Conservation (phyloP, 2,329 filamentous ascomycete genomes). For the Neoscytalidium dimidiatum region DNA sequence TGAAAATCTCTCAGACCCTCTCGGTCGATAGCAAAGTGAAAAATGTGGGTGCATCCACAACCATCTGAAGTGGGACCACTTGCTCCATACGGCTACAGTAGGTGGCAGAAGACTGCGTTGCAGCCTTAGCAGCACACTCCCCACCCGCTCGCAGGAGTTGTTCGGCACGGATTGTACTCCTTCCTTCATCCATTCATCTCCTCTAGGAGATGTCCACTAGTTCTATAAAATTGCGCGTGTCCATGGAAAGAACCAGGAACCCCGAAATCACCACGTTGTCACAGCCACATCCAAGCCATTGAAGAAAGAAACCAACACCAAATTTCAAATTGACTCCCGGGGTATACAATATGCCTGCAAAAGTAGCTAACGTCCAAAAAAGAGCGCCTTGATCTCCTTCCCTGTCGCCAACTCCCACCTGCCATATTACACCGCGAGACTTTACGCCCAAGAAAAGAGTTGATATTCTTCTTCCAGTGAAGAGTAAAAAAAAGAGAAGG, state of each 20-base stretch:
- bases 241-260: too few species aligned
- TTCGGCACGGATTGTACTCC: too few species aligned
- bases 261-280: too few species aligned
- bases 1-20: not conserved
- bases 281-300: not conserved
- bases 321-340: constrained; percentile 10
- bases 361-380: constrained; percentile 10
- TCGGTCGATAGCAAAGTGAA: too few species aligned
- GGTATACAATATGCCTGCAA: constrained; percentile 16
- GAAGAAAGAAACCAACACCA: not conserved
- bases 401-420: not conserved
- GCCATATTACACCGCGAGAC: not conserved
- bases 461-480: not conserved
- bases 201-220: not conserved
- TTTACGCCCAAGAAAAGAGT: not conserved
- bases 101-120: too few species aligned
- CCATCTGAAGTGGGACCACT: too few species aligned
- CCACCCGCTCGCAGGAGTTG: too few species aligned
- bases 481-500: constrained; percentile 3
- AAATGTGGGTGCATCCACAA: too few species aligned
- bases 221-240: too few species aligned
- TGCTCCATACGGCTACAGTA: too few species aligned
- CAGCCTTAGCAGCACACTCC: too few species aligned
- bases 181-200: not conserved
- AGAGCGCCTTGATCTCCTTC: constrained; percentile 4